Evolutionary conservation across 129 eudicot species (phyloP).

Genomic region (Scalesia atractyloides): DNA sequence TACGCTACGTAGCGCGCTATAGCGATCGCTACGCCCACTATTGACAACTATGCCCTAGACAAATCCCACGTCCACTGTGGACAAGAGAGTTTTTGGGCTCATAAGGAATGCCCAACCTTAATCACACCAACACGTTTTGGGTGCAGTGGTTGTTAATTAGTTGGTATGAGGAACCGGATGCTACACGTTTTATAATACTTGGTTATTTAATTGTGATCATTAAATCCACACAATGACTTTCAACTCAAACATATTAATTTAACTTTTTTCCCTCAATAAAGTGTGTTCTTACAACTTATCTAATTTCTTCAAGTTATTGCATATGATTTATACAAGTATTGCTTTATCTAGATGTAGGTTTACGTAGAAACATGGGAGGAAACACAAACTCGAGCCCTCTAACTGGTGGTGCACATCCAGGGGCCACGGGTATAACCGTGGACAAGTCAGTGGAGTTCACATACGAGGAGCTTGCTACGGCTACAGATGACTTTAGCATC

Average conservation of each 20-base stretch:
- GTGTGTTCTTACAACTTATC: background rate
- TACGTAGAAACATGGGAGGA: constrained; percentile 38
- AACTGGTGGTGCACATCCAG: constrained; percentile 41
- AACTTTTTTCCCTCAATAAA: background rate
- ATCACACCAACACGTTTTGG: too few species aligned
- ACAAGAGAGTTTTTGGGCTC: too few species aligned
- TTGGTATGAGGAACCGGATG: too few species aligned
- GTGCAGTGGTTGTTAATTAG: too few species aligned
- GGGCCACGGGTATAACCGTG: constrained; percentile 56
- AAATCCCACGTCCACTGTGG: too few species aligned
- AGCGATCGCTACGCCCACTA: too few species aligned
- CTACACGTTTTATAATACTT: background rate
- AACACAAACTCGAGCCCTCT: constrained; percentile 38
- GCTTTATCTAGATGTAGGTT: constrained; percentile 36
- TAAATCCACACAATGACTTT: background rate
- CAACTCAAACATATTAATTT: background rate
- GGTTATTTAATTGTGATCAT: background rate
- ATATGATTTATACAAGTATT: constrained; percentile 11
- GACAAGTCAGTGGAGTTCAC: constrained; percentile 82
- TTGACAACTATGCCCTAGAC: too few species aligned
- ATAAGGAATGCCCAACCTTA: too few species aligned
- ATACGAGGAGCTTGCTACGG: constrained; percentile 72
- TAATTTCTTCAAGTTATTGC: background rate
- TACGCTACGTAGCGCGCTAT: too few species aligned
- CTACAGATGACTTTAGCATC: constrained; percentile 65